Evolutionary conservation across 2,329 filamentous ascomycete genomes (phyloP).

Genomic region (Aspergillus nomiae): DNA sequence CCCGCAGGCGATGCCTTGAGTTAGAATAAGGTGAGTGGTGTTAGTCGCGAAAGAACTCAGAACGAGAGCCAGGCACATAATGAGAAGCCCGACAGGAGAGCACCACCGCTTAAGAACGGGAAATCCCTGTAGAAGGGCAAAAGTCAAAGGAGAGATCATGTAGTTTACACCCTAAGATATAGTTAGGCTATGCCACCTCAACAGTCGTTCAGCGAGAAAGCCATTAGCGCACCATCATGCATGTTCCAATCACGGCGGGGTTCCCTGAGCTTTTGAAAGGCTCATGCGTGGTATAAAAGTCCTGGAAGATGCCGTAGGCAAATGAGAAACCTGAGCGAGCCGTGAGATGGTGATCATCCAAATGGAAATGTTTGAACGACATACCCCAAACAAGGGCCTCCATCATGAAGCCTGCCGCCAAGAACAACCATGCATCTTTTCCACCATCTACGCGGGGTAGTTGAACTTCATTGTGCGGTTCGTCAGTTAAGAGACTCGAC

Average conservation of each 20-base stretch:
- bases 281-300: slow-evolving; percentile 28
- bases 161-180: slow-evolving; percentile 22
- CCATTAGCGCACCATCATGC: slow-evolving; percentile 19
- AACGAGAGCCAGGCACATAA: slow-evolving; percentile 26
- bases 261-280: slow-evolving; percentile 18
- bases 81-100: slow-evolving; percentile 17
- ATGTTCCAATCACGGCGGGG: slow-evolving; percentile 27
- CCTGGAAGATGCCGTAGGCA: slow-evolving; percentile 28
- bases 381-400: slow-evolving; percentile 55
- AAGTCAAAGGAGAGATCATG: slow-evolving; percentile 22
- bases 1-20: slow-evolving; percentile 34
- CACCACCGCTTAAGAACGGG: slow-evolving; percentile 10
- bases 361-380: not conserved
- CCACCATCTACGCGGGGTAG: slow-evolving; percentile 41
- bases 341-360: not conserved
- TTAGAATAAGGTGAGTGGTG: slow-evolving; percentile 23
- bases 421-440: slow-evolving; percentile 48
- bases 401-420: slow-evolving; percentile 54
- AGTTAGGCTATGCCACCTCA: not conserved
- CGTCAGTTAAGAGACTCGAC: not conserved
- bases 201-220: not conserved
- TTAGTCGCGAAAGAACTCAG: slow-evolving; percentile 25
- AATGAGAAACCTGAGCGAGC: slow-evolving; percentile 6
- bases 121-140: slow-evolving; percentile 19
- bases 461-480: not conserved